Percentiles rank a stretch among this genome's conserved stretches.
These are phyloP conservation scores for Suillus occidentalis DNA, from an alignment of 768 basidiomycete species.

Conservation along the genomic window DNA sequence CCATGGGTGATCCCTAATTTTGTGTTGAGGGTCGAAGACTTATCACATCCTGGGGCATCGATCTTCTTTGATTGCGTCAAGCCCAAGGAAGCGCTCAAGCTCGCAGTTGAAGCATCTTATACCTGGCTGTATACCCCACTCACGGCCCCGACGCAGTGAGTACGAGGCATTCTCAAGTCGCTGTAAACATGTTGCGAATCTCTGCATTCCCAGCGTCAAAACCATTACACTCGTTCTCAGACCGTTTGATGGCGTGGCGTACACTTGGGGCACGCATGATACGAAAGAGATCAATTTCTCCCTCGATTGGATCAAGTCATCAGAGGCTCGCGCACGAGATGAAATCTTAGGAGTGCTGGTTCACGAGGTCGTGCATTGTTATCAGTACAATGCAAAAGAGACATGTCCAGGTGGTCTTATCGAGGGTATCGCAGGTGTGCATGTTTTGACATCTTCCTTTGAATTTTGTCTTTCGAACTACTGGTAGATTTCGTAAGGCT, in stretches of 20 bases:
- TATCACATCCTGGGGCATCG: conserved; percentile 55
- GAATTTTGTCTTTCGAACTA: conserved; percentile 4
- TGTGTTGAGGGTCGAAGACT: conserved; percentile 54
- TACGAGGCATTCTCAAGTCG: conserved; percentile 9
- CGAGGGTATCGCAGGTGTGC: conserved; percentile 75
- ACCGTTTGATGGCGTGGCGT: conserved; percentile 68
- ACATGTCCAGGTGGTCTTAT: conserved; percentile 70
- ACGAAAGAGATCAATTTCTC: conserved; percentile 79
- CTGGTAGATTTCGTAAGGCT: conserved; percentile 69
- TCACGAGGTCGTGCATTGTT: conserved; percentile 82
- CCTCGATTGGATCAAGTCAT: conserved; percentile 57
- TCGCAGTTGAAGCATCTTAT: conserved; percentile 41
- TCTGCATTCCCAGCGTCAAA: conserved; percentile 41
- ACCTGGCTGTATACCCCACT: conserved; percentile 44
- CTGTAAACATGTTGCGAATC: conserved; percentile 13
- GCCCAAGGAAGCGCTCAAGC: conserved; percentile 37
- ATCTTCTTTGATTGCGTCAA: conserved; percentile 56
- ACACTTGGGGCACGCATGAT: conserved; percentile 45
- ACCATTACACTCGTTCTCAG: conserved; percentile 59
- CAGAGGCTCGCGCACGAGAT: conserved; percentile 42
- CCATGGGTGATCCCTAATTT: conserved; percentile 60
- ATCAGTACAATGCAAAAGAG: conserved; percentile 62
- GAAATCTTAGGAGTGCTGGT: conserved; percentile 72
- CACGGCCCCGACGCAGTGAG: conserved; percentile 50
- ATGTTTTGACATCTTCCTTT: conserved; percentile 1